These are phyloP conservation scores for Hypoxylon sp. DNA, from an alignment of 2,329 filamentous ascomycete genomes.

Conservation along the genomic window DNA sequence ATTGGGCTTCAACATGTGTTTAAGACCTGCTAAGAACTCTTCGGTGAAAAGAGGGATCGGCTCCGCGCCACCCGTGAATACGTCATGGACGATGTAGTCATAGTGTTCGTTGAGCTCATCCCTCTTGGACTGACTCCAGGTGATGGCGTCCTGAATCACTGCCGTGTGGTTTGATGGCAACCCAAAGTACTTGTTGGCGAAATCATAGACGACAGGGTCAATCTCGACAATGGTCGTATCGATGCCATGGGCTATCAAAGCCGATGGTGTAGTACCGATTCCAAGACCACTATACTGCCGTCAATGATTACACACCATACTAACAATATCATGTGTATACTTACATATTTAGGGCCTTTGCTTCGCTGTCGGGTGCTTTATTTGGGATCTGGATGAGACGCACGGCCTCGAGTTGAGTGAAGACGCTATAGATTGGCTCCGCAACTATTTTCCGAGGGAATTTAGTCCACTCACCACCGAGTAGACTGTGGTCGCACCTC, in stretches of 20 bases:
- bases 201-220: constrained; percentile 88
- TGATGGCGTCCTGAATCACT: constrained; percentile 85
- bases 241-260: constrained; percentile 88
- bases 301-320: constrained; percentile 29
- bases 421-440: constrained; percentile 96
- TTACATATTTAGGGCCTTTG: constrained; percentile 88
- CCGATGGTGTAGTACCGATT: constrained; percentile 90
- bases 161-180: constrained; percentile 82
- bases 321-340: constrained; percentile 54
- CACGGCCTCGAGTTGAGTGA: constrained; percentile 93
- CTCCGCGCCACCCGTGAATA: constrained; percentile 96
- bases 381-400: constrained; percentile 78
- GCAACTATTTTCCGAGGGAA: constrained; percentile 69
- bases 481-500: constrained; percentile 92
- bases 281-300: constrained; percentile 79
- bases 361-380: constrained; percentile 71
- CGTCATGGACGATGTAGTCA: constrained; percentile 97
- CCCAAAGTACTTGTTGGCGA: constrained; percentile 85
- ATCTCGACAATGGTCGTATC: constrained; percentile 96
- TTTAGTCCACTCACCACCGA: constrained; percentile 90
- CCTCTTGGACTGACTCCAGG: constrained; percentile 70
- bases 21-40: constrained; percentile 82
- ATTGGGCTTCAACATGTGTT: constrained; percentile 78
- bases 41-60: constrained; percentile 89
- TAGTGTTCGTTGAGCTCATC: constrained; percentile 67